These are phyloP conservation scores for Daldinia eschscholtzii DNA, from an alignment of 2,329 filamentous ascomycete species.

Conservation along the genomic window DNA sequence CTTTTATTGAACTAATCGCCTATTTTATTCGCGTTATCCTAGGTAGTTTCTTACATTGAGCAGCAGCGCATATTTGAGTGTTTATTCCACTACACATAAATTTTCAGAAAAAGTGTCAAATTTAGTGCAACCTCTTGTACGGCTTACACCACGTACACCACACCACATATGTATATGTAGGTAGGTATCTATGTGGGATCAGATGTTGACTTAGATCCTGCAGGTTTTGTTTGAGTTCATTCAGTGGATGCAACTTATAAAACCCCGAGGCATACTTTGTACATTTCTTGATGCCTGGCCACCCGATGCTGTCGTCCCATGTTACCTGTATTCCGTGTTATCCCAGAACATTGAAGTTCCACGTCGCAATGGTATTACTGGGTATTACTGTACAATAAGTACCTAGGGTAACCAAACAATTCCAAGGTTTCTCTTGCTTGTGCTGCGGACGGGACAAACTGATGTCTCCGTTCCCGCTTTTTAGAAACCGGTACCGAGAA, in stretches of 20 bases:
- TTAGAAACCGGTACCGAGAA: constrained; percentile 1
- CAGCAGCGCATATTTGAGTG: no score
- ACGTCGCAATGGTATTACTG: not conserved
- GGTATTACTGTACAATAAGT: constrained; percentile 6
- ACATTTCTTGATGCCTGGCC: constrained; percentile 12
- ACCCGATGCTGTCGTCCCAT: constrained; percentile 35
- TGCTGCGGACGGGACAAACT: constrained; percentile 8
- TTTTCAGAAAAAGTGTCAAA: no score
- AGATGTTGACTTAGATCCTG: constrained; percentile 14
- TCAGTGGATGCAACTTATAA: constrained; percentile 16
- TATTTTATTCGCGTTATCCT: not conserved
- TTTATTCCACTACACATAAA: no score
- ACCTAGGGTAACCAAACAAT: not conserved
- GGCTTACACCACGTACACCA: not conserved
- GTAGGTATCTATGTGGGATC: not conserved
- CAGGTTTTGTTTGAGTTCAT: constrained; percentile 17
- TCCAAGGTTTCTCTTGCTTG: not conserved
- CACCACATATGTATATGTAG: not conserved
- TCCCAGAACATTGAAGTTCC: not conserved
- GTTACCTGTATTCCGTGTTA: not conserved
- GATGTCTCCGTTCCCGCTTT: not conserved
- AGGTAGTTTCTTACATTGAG: no score
- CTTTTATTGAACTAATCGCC: no score
- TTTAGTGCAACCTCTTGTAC: not conserved
- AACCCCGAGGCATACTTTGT: constrained; percentile 20